These are phyloP conservation scores for Trichoderma sp. DNA, from an alignment of 2,329 filamentous ascomycete genomes.

Conservation along the genomic window DNA sequence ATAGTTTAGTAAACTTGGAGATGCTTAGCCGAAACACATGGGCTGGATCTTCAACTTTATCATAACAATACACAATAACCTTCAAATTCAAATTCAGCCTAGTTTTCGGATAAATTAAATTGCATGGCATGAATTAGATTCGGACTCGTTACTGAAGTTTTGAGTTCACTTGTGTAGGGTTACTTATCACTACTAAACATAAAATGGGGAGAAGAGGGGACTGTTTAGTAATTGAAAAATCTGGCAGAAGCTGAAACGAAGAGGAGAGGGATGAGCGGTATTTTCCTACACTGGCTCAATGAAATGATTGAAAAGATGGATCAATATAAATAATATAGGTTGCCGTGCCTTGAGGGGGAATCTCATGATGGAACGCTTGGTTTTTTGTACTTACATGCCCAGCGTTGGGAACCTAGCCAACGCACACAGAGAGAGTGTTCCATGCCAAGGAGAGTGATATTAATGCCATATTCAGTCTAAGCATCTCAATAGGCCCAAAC, in stretches of 20 bases:
- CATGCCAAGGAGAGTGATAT: neutral
- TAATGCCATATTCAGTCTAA: neutral
- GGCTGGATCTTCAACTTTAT: neutral
- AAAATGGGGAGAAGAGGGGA: neutral
- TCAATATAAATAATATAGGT: neutral
- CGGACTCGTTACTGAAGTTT: neutral
- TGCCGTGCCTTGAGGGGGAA: neutral
- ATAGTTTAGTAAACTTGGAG: neutral
- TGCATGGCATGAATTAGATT: neutral
- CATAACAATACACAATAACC: neutral
- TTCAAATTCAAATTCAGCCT: neutral
- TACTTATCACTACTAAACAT: neutral
- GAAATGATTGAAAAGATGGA: neutral
- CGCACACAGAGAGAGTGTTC: neutral
- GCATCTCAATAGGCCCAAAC: neutral
- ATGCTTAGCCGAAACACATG: neutral
- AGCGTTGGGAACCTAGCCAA: neutral
- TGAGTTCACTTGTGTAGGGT: neutral
- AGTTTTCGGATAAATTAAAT: neutral
- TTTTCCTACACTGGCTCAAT: neutral
- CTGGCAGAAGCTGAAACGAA: neutral
- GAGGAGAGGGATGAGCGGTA: neutral
- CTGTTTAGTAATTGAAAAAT: neutral
- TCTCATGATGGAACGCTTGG: neutral
- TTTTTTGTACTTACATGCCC: neutral